Conservation (phyloP, 108 stramenopile species). For the Nitzschia putrida region DNA sequence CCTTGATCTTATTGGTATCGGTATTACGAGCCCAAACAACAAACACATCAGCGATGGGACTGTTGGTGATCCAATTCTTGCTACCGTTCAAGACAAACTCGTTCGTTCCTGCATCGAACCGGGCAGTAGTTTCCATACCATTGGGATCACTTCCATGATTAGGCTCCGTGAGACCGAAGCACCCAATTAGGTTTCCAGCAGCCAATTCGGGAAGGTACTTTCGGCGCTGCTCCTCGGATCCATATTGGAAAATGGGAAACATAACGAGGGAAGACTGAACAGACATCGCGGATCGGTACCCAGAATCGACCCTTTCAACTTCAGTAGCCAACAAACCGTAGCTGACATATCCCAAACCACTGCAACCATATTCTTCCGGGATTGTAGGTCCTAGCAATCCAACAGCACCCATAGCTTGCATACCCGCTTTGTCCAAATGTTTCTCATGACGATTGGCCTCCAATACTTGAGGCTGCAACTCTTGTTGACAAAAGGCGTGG, state of each 20-base stretch:
- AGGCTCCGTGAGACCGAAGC: slow-evolving; percentile 97
- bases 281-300: slow-evolving; percentile 90
- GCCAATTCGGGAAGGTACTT: slow-evolving; percentile 91
- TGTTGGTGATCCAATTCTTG: slow-evolving; percentile 98
- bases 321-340: slow-evolving; percentile 91
- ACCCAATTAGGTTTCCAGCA: slow-evolving; percentile 81
- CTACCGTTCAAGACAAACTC: slow-evolving; percentile 88
- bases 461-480: slow-evolving; percentile 79
- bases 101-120: slow-evolving; percentile 70
- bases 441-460: slow-evolving; percentile 85
- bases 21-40: slow-evolving; percentile 82
- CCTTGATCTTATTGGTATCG: slow-evolving; percentile 62
- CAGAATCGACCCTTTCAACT: slow-evolving; percentile 88
- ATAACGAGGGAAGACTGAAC: slow-evolving; percentile 94
- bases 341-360: slow-evolving; percentile 78
- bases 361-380: slow-evolving; percentile 82
- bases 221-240: slow-evolving; percentile 76
- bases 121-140: slow-evolving; percentile 86
- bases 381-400: slow-evolving; percentile 92
- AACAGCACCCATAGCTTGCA: slow-evolving; percentile 87
- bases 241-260: slow-evolving; percentile 94
- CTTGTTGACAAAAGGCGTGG: slow-evolving; percentile 72
- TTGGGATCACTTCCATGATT: slow-evolving; percentile 94
- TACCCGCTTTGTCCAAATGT: slow-evolving; percentile 61
- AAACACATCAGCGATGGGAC: slow-evolving; percentile 93